A percentile compares a stretch with the other conserved stretches of the same genome.
Evolutionary conservation across 805 yeast genomes (phyloP).

Genomic region (Kodamaea jinghongensis): DNA sequence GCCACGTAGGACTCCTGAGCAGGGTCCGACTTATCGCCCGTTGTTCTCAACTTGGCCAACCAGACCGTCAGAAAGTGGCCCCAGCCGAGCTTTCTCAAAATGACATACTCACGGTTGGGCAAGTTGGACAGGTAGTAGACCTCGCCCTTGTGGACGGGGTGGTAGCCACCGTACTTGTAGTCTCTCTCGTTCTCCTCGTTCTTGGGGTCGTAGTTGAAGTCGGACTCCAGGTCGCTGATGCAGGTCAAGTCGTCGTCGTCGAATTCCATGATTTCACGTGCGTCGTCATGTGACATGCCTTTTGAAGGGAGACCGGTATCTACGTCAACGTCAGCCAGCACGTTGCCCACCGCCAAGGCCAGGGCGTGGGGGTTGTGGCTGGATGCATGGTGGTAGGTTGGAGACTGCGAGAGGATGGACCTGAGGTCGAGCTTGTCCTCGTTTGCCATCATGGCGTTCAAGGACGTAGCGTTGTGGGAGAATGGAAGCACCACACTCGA

Average conservation of each 20-base stretch:
- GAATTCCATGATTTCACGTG: constrained; percentile 1
- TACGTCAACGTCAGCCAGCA: constrained; percentile 1
- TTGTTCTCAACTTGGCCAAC: constrained; percentile 42
- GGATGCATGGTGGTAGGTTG: constrained; percentile 1
- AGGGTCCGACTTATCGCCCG: constrained; percentile 1
- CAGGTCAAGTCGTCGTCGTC: constrained; percentile 14
- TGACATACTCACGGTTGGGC: constrained; percentile 39
- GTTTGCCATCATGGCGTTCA: constrained; percentile 5
- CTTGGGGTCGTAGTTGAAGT: constrained; percentile 25
- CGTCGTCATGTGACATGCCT: no score
- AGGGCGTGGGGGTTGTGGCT: constrained; percentile 3
- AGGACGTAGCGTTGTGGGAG: constrained; percentile 2
- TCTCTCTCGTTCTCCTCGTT: constrained; percentile 52
- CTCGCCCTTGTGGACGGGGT: constrained; percentile 59
- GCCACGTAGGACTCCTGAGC: constrained; percentile 47
- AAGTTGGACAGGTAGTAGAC: constrained; percentile 40
- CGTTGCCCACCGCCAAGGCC: neutral
- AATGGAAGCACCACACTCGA: constrained; percentile 4
- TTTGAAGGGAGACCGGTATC: neutral
- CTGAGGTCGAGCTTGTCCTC: neutral
- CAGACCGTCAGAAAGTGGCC: constrained; percentile 75
- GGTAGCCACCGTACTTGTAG: constrained; percentile 62
- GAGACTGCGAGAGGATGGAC: neutral
- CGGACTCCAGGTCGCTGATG: constrained; percentile 26
- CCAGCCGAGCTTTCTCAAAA: constrained; percentile 64